These are phyloP conservation scores for Candida odintsovae DNA, from an alignment of 805 yeast genomes.

Conservation along the genomic window DNA sequence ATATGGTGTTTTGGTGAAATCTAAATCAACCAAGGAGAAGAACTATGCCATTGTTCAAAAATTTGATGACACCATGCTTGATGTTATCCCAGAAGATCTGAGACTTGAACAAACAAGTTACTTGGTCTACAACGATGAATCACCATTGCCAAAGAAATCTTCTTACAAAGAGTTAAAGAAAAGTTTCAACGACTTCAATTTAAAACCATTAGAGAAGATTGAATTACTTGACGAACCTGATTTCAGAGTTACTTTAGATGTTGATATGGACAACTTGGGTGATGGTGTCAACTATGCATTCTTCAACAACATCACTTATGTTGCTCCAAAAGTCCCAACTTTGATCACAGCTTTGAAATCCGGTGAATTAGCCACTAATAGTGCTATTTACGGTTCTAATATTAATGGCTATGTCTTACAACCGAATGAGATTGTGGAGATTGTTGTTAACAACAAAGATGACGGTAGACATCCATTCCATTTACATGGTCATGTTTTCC, in stretches of 20 bases:
- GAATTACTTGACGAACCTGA: conserved; percentile 56
- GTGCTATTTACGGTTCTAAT: conserved; percentile 68
- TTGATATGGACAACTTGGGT: conserved; percentile 62
- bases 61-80: conserved; percentile 65
- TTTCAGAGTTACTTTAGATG: conserved; percentile 49
- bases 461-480: conserved; percentile 75
- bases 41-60: conserved; percentile 59
- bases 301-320: conserved; percentile 62
- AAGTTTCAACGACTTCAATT: conserved; percentile 30
- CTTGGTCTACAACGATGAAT: conserved; percentile 41
- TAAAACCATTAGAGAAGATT: conserved; percentile 37
- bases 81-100: conserved; percentile 55
- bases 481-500: conserved; percentile 69
- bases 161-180: conserved; percentile 11
- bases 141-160: conserved; percentile 25
- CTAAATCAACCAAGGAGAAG: conserved; percentile 38
- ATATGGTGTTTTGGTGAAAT: conserved; percentile 58
- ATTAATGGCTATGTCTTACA: conserved; percentile 59
- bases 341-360: conserved; percentile 56
- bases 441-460: conserved; percentile 72
- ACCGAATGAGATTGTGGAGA: conserved; percentile 58
- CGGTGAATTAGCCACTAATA: conserved; percentile 50
- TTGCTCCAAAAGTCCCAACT: conserved; percentile 67
- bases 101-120: conserved; percentile 49
- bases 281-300: conserved; percentile 76